Conservation (phyloP, 495 filamentous ascomycete genomes). For the Penicillium desertorum region DNA sequence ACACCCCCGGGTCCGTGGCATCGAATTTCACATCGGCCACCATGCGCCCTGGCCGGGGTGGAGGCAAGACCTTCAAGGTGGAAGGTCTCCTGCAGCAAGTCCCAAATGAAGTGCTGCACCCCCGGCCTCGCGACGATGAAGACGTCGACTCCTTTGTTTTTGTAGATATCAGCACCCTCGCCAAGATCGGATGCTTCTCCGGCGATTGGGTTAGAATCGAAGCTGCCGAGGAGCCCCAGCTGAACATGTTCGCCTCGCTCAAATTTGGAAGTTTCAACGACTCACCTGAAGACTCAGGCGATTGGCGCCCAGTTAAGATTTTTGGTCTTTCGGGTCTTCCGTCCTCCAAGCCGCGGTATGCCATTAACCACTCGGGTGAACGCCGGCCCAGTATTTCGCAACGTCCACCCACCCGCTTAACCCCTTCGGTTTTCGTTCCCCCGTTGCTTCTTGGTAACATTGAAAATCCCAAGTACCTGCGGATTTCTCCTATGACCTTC, state of each 20-base stretch:
- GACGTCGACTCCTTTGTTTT: slow-evolving; percentile 85
- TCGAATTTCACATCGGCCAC: slow-evolving; percentile 81
- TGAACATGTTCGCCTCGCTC: slow-evolving; percentile 55
- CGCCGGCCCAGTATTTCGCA: slow-evolving; percentile 56
- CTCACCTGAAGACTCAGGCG: slow-evolving; percentile 44
- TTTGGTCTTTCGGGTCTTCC: slow-evolving; percentile 78
- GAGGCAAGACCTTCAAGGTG: slow-evolving; percentile 69
- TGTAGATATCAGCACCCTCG: slow-evolving; percentile 78
- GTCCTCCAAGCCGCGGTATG: slow-evolving; percentile 51
- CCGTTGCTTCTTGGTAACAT: slow-evolving; percentile 86
- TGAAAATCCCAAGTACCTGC: slow-evolving; percentile 69
- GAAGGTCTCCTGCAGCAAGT: slow-evolving; percentile 72
- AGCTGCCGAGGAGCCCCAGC: slow-evolving; percentile 62
- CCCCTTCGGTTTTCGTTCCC: slow-evolving; percentile 72
- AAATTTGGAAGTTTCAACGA: slow-evolving; percentile 49
- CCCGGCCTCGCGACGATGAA: slow-evolving; percentile 78
- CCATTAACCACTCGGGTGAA: slow-evolving; percentile 47
- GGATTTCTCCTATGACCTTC: slow-evolving; percentile 63
- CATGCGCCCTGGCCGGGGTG: slow-evolving; percentile 59
- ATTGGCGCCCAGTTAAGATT: slow-evolving; percentile 78
- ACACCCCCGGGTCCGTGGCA: slow-evolving; percentile 80
- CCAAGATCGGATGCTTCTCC: slow-evolving; percentile 91
- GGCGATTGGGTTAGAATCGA: slow-evolving; percentile 96
- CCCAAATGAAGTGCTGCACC: slow-evolving; percentile 76
- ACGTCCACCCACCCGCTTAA: slow-evolving; percentile 36